Evolutionary conservation across 108 stramenopile species (phyloP).

Genomic region (Aurantiochytrium sp.): DNA sequence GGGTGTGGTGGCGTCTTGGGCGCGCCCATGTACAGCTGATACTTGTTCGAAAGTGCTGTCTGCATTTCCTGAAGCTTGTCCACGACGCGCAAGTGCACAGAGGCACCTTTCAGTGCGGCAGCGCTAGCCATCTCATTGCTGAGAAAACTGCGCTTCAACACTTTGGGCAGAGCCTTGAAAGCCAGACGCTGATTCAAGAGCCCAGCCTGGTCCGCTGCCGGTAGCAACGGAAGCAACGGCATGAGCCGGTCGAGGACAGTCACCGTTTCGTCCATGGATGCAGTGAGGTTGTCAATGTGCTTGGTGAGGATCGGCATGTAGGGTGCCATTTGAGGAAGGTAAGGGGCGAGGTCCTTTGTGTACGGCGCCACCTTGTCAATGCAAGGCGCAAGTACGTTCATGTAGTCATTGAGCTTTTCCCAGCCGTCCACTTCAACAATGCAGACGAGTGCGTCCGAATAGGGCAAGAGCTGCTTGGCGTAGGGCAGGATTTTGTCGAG

Average conservation of each 20-base stretch:
- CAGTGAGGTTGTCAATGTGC: conserved; percentile 3
- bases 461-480: neutral
- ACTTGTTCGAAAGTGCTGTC: neutral
- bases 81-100: neutral
- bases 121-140: neutral
- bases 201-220: neutral
- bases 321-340: neutral
- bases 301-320: conserved; percentile 9
- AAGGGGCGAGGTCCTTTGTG: neutral
- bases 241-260: neutral
- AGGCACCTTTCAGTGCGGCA: neutral
- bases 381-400: neutral
- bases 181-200: neutral
- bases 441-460: neutral
- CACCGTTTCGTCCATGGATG: neutral
- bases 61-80: neutral
- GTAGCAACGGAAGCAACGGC: neutral
- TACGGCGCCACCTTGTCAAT: neutral
- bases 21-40: neutral
- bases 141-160: neutral
- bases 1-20: neutral
- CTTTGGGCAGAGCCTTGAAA: neutral
- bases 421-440: conserved; percentile 4
- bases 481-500: neutral
- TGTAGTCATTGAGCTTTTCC: neutral